These are phyloP conservation scores for Gynostemma pentaphyllum DNA, from an alignment of 306 rosid genomes.

Conservation along the genomic window DNA sequence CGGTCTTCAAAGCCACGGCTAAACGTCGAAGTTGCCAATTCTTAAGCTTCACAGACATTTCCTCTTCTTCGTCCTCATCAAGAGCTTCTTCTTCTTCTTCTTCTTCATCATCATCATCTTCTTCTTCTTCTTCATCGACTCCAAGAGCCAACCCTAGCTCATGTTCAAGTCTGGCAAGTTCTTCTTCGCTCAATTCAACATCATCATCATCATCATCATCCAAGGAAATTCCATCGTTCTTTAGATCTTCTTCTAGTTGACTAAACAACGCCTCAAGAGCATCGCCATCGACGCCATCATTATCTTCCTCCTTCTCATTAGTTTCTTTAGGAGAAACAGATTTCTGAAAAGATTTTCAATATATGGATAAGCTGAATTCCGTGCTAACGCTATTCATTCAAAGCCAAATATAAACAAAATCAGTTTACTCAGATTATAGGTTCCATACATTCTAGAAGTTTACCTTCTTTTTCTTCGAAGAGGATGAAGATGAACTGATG, in stretches of 20 bases:
- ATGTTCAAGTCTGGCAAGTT: constrained; percentile 42
- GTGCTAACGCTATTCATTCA: background rate
- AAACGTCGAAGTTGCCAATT: constrained; percentile 74
- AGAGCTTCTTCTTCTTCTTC: constrained; percentile 11
- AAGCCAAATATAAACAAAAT: background rate
- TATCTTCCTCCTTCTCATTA: constrained; percentile 12
- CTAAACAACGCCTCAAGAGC: constrained; percentile 69
- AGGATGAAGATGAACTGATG: constrained; percentile 25
- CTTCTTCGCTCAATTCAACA: constrained; percentile 53
- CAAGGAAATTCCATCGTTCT: constrained; percentile 36
- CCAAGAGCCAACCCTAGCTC: constrained; percentile 49
- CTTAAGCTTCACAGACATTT: constrained; percentile 35
- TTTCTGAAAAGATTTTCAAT: constrained; percentile 15
- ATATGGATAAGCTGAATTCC: background rate
- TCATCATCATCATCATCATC: constrained; percentile 25
- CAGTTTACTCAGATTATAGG: background rate
- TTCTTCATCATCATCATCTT: constrained; percentile 13
- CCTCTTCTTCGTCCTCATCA: constrained; percentile 17
- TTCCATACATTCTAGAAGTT: background rate
- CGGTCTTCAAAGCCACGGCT: constrained; percentile 66
- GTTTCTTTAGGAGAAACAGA: constrained; percentile 20
- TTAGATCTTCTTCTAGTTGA: constrained; percentile 76
- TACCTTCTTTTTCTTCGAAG: constrained; percentile 52
- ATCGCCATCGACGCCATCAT: constrained; percentile 42
- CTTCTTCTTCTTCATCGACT: constrained; percentile 14